A percentile compares a stretch with the other conserved stretches of the same genome.
phyloP scores from a whole-genome alignment of 176 grass and related monocot species.

The Dactylis glomerata region DNA sequence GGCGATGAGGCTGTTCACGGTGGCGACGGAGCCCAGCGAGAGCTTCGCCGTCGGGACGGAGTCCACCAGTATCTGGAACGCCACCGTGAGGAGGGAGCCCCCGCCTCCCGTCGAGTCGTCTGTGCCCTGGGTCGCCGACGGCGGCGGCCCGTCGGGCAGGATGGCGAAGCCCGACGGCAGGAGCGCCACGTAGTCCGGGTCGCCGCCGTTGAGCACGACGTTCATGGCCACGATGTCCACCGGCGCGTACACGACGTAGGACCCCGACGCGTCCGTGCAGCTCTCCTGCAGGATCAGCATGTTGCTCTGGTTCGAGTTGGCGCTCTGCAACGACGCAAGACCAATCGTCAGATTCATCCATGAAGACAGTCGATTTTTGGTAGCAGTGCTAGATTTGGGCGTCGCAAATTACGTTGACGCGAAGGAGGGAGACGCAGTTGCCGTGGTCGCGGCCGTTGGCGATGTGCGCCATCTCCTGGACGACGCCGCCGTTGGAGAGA shows the following conservation, averaged over 20 bases:
- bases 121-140: background rate
- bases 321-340: conserved; percentile 38
- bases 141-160: conserved; percentile 61
- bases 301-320: conserved; percentile 91
- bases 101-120: background rate
- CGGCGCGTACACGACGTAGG: conserved; percentile 83
- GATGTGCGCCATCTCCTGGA: conserved; percentile 98
- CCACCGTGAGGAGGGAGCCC: conserved; percentile 77
- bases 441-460: conserved; percentile 91
- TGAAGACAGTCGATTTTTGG: background rate
- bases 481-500: conserved; percentile 80
- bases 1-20: conserved; percentile 90
- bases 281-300: conserved; percentile 99
- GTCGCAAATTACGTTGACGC: conserved; percentile 58
- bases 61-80: conserved; percentile 94
- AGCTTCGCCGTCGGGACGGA: conserved; percentile 84
- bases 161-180: conserved; percentile 88
- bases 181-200: conserved; percentile 84
- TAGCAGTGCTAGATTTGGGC: background rate
- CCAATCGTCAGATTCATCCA: background rate
- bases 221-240: conserved; percentile 95
- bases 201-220: conserved; percentile 89
- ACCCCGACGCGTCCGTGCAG: conserved; percentile 80
- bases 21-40: conserved; percentile 83
- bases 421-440: conserved; percentile 86